phyloP scores from a whole-genome alignment of 495 filamentous ascomycete genomes.

The Cercophora samala region DNA sequence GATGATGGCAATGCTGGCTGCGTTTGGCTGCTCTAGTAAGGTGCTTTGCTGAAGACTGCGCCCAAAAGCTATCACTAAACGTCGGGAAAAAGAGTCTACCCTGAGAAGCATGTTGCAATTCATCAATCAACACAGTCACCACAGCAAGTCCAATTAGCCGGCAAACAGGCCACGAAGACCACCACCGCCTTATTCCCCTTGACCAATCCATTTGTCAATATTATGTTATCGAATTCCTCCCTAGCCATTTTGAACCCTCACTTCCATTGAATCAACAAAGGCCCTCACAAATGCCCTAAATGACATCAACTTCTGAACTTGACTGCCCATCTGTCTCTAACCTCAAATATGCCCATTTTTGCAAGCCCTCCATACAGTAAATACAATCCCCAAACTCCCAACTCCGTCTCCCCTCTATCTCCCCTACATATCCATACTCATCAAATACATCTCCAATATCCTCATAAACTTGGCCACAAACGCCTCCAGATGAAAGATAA shows the following conservation, averaged over 20 bases:
- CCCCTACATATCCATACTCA: slow-evolving; percentile 73
- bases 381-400: slow-evolving; percentile 5
- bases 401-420: background rate
- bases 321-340: background rate
- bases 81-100: no score
- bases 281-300: background rate
- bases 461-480: slow-evolving; percentile 99
- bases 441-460: slow-evolving; percentile 85
- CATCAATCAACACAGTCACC: background rate
- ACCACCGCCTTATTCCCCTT: background rate
- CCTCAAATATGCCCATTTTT: background rate
- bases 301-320: background rate
- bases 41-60: no score
- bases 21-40: no score
- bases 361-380: background rate
- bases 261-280: background rate
- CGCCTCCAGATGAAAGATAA: slow-evolving; percentile 96
- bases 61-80: no score
- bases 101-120: background rate
- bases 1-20: no score
- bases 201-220: background rate
- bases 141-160: background rate
- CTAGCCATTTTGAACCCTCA: slow-evolving; percentile 10
- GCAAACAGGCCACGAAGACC: slow-evolving; percentile 5
- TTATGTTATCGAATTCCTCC: slow-evolving; percentile 1